Evolutionary conservation across 768 basidiomycete genomes (phyloP).

Genomic region (Naematelia encephala): DNA sequence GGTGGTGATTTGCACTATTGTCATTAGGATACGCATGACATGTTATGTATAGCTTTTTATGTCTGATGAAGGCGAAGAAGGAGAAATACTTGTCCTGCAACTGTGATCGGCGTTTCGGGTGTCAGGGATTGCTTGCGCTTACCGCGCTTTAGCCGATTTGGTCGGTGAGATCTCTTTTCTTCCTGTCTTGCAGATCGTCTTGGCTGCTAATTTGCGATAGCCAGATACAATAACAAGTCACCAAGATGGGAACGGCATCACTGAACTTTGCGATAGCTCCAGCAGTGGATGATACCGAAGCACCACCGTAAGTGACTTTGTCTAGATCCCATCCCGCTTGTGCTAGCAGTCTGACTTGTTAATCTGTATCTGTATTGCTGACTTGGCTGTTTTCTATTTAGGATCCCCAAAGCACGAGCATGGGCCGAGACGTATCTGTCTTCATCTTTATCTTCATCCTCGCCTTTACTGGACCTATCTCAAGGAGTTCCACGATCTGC

Average conservation of each 20-base stretch:
- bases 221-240: neutral
- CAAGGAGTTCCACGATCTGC: constrained; percentile 69
- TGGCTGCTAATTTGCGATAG: neutral
- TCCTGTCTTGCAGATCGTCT: too few relatives aligned
- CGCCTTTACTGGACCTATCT: constrained; percentile 62
- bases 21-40: neutral
- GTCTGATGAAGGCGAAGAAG: too few relatives aligned
- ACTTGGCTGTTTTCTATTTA: constrained; percentile 4
- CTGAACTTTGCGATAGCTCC: constrained; percentile 15
- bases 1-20: neutral
- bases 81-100: too few relatives aligned
- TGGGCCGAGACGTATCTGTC: constrained; percentile 38
- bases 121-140: too few relatives aligned
- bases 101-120: too few relatives aligned
- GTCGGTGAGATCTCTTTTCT: too few relatives aligned
- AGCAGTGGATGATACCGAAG: constrained; percentile 15
- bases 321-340: neutral
- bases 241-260: constrained; percentile 3
- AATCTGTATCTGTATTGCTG: neutral
- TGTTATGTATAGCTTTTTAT: neutral
- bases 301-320: constrained; percentile 17
- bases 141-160: too few relatives aligned
- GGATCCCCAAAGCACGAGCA: constrained; percentile 46
- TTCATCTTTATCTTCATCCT: constrained; percentile 4
- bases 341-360: neutral